Base-by-base conservation (phyloP, 2,329 filamentous ascomycete species). In the Thielaviopsis euricoi region DNA sequence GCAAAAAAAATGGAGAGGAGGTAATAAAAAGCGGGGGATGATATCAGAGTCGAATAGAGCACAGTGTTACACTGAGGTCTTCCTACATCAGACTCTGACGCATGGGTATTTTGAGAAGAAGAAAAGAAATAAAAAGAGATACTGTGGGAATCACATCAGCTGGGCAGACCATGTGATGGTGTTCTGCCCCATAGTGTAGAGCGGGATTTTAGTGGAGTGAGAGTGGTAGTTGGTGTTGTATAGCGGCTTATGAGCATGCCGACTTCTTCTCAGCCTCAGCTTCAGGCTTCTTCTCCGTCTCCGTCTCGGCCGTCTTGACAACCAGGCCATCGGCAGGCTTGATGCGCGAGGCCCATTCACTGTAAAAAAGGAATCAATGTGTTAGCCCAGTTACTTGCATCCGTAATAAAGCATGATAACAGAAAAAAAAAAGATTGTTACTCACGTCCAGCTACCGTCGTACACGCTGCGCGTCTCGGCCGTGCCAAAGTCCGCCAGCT, bases 381-480 rank as follows among this genome's bases (percentile, higher is more conserved):
- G 48, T 58, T 51, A 57, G 66, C 72, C n/a, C 29, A 10, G 29
- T 6, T 65, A 71, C 37, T 40, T 53, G 33, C 56, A 56, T 56
- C 53, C 49, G 51, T 49, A 52, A 52, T 15, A 40, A 23, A 22
- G 19, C 21, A 17, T 19, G 13, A 46, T 23, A 53, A 55, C 10
- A 12, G 22, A 53, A 53, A 50, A 17, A 26, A 46, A 22, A 33
- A 49, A 46, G n/a, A n/a, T n/a, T n/a, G 29, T 7, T 10, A 85
- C 87, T 82, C 76, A 95, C 79, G 93, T 97, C 93, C 93, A 98
- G 70, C 90, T 95, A 53, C 93, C 93, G 69, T 98, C 93, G 66
- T 98, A 98, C 22, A 98, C 76, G 67, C 79, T 83, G 63, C 87
- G 80, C 57, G 80, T 79, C 61, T 83, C 78, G 0, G 79, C 71